Percentiles rank a stretch among this genome's conserved stretches.
phyloP scores from a whole-genome alignment of 1,284 basidiomycete species.

The Boletellus deceptivus region DNA sequence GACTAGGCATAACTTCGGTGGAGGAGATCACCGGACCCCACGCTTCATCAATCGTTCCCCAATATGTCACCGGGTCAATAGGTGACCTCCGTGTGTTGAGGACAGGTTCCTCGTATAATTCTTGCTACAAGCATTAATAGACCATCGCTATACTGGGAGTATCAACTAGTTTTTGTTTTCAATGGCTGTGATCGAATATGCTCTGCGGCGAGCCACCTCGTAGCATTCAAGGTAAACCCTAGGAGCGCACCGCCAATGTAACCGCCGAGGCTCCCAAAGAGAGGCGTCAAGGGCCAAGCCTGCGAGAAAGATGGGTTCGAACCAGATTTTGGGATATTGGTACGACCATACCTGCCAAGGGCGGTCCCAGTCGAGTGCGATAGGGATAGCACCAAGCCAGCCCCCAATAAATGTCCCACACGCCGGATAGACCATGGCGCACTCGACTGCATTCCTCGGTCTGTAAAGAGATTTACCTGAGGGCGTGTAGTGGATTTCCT shows the following conservation, averaged over 20 bases:
- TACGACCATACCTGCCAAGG: slow-evolving; percentile 81
- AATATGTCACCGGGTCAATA: slow-evolving; percentile 76
- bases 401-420: slow-evolving; percentile 71
- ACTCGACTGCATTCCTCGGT: slow-evolving; percentile 64
- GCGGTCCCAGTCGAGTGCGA: slow-evolving; percentile 92
- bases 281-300: slow-evolving; percentile 80
- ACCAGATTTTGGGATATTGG: background rate
- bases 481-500: slow-evolving; percentile 2
- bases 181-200: slow-evolving; percentile 17
- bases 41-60: slow-evolving; percentile 70
- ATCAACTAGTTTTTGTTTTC: slow-evolving; percentile 23
- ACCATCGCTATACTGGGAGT: background rate
- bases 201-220: slow-evolving; percentile 44
- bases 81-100: slow-evolving; percentile 60
- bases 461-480: slow-evolving; percentile 38
- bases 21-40: slow-evolving; percentile 72
- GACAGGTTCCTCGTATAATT: slow-evolving; percentile 21
- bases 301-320: slow-evolving; percentile 29
- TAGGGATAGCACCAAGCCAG: slow-evolving; percentile 79
- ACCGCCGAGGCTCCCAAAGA: slow-evolving; percentile 66
- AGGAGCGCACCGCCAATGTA: slow-evolving; percentile 62
- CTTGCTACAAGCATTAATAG: slow-evolving; percentile 6
- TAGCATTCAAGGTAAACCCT: slow-evolving; percentile 51
- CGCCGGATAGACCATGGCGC: slow-evolving; percentile 76
- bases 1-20: slow-evolving; percentile 68